Base-by-base conservation (phyloP, 148 eudicot genomes). In the Diospyros kaki region DNA sequence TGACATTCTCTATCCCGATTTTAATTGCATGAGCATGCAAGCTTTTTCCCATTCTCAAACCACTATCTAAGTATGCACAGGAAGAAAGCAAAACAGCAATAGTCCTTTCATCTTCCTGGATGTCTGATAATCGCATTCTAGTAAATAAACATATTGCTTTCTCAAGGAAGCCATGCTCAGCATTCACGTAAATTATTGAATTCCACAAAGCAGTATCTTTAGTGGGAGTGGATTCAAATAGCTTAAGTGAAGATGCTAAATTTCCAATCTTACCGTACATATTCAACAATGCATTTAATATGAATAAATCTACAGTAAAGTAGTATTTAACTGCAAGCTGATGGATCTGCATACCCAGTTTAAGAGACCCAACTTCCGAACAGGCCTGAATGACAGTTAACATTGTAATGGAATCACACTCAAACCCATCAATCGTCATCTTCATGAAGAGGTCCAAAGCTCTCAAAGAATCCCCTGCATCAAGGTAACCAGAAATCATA, bases 181-280 rank as follows among this genome's bases (percentile, higher is more conserved):
- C 70, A 73, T 53, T 83, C 10, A 66, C 69, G 41, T 73, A 81
- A 46, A 87, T 45, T 77, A 83, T 81, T 45, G 90, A 84, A 73
- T 87, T 87, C 84, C 83, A 87, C 76, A 87, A 67, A 56, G 82
- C 80, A 75, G 68, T 59, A 75, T 84, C 87, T 73, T 58, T 66
- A 12, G 60, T 11, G n/a, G 75, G 77, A 52, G 73, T 15, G 14
- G 79, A 84, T 67, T 76, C 75, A 76, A 84, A 87, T 43, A 87
- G 81, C 75, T 55, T 79, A 71, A 9, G 43, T 41, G 81, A 71
- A 74, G 80, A 84, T 64, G 65, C 78, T 5, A 87, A 78, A 69
- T 74, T 28, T 28, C 77, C 76, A 38, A 45, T 76, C 67, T 65
- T 78, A 9, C 69, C 14, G 71, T 87, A 84, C 69, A 83, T 75